A percentile compares a stretch with the other conserved stretches of the same genome.
Conservation (phyloP, 352 stramenopile species). For the Thalassiosira livingstoniorum region DNA sequence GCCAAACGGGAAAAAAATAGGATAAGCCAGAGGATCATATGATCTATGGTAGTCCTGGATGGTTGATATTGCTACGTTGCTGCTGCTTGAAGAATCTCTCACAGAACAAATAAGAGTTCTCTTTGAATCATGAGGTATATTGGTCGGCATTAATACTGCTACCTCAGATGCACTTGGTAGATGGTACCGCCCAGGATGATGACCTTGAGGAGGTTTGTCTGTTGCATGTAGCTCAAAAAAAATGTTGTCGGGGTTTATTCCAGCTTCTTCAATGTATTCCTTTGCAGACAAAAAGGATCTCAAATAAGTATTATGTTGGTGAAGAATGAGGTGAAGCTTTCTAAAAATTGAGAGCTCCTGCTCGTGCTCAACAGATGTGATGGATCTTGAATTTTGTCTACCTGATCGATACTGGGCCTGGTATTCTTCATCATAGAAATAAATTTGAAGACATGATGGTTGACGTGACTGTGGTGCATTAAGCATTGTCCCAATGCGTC, state of each 20-base stretch:
- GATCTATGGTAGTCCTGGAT: neutral
- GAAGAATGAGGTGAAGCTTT: neutral
- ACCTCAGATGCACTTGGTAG: constrained; percentile 9
- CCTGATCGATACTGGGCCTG: neutral
- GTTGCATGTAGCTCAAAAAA: neutral
- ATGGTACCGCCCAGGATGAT: constrained; percentile 7
- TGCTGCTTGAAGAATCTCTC: neutral
- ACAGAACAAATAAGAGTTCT: constrained; percentile 4
- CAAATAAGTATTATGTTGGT: neutral
- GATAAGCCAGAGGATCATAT: constrained; percentile 25
- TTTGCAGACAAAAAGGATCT: neutral
- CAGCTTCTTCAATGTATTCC: neutral
- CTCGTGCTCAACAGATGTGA: neutral
- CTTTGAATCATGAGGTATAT: neutral
- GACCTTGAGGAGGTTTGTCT: neutral
- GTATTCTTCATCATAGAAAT: constrained; percentile 9
- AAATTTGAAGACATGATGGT: neutral
- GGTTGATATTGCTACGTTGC: neutral
- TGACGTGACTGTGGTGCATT: neutral
- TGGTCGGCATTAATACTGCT: constrained; percentile 5
- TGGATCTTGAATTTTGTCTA: neutral
- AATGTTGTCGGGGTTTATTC: neutral
- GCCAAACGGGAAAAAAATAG: constrained; percentile 33
- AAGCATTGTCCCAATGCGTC: neutral
- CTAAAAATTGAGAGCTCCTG: neutral